Evolutionary conservation across 2,329 filamentous ascomycete genomes (phyloP), one percentile per base, ranked within the genome.

Genomic region (Dactylellina cionopaga): DNA sequence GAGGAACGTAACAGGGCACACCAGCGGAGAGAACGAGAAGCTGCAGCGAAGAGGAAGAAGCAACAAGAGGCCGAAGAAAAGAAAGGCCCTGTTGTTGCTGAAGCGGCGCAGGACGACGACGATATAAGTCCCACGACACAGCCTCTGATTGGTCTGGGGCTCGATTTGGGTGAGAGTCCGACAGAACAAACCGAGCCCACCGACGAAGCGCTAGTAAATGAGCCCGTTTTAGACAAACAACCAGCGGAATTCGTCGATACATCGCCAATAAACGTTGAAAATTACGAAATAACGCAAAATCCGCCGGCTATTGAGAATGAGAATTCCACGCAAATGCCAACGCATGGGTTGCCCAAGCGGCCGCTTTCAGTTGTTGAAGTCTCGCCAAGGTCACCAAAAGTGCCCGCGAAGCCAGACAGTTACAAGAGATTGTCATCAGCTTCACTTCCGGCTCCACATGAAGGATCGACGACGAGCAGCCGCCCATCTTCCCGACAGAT

Each of bases 1-100:
- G 78, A 88, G 85, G 68, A 84, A 77, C 81, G 84, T 78, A 81
- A 82, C 55, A 85, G 85, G 31, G 84, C 84, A 19, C 85, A 87
- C 73, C 85, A 83, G 74, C 80, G 77, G 79, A 80, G 75, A 74
- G 77, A 74, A 76, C 78, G 74, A 75, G 77, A 75, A 77, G 76
- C 75, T 82, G 83, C 74, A 84, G 80, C 76, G 82, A 83, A 78
- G 84, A 85, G 74, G 79, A 84, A 77, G 83, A n/a, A 85, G 76
- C 81, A 73, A 11, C 49, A 64, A 27, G 58, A 64, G 15, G 19
- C 63, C 72, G 75, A 71, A 44, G 63, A 51, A 9, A 47, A 51
- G 31, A 60, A 64, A 19, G 55, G 19, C 4, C 37, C 55, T 25
- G 33, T 29, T 22, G 46, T 58, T 17, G 55, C 64, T 41, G 51